phyloP scores from a whole-genome alignment of 495 filamentous ascomycete species.

The Lindgomyces ingoldianus region DNA sequence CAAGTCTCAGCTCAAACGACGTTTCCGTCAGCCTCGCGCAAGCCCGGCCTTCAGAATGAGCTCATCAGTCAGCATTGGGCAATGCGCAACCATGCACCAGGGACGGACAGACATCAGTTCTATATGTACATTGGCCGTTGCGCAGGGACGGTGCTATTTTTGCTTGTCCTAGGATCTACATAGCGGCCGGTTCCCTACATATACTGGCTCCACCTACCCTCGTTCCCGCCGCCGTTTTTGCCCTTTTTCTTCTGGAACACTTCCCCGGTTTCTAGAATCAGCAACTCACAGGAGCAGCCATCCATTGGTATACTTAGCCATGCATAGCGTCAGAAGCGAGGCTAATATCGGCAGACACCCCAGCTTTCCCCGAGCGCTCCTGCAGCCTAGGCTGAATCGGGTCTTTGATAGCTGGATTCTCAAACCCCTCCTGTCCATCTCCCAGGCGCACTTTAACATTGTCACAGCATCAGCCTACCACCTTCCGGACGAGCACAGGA shows the following conservation, averaged over 20 bases:
- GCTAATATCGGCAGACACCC: conserved; percentile 22
- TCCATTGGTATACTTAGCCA: neutral
- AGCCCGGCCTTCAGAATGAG: neutral
- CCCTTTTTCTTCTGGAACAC: conserved; percentile 5
- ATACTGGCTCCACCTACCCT: neutral
- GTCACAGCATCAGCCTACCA: conserved; percentile 22
- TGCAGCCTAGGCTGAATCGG: conserved; percentile 29
- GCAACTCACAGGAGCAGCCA: neutral
- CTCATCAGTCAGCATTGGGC: neutral
- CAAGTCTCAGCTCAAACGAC: conserved; percentile 20
- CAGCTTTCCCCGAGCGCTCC: conserved; percentile 8
- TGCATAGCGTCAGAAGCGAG: neutral
- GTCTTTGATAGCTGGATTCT: conserved; percentile 26
- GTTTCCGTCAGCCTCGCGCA: neutral
- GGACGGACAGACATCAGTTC: neutral
- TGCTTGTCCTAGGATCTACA: conserved; percentile 1
- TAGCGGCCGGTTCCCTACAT: conserved; percentile 10
- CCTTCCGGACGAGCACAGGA: conserved; percentile 1
- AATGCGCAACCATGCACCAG: neutral
- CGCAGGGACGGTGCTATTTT: conserved; percentile 34
- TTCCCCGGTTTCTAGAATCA: conserved; percentile 16
- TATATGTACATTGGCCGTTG: conserved; percentile 3
- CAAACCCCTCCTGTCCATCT: conserved; percentile 19
- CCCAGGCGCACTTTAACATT: conserved; percentile 11
- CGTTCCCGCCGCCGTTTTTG: neutral